Conservation (phyloP, 345 rosid genomes). For the Syzygium aromaticum region DNA sequence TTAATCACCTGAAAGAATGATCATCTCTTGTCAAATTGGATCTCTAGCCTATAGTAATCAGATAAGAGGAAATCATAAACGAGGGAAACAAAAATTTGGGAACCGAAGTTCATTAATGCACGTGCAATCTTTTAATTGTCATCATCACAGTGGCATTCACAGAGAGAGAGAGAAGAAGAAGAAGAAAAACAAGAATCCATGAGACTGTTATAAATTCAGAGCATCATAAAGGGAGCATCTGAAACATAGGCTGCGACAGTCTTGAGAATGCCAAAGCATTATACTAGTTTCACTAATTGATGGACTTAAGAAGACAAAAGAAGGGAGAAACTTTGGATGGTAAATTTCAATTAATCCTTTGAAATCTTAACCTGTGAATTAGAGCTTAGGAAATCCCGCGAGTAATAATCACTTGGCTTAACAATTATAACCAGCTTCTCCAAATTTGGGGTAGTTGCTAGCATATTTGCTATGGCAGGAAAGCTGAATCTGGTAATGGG, state of each 20-base stretch:
- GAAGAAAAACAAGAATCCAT: no score
- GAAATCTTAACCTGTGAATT: not conserved
- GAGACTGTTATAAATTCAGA: no score
- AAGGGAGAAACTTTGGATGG: not conserved
- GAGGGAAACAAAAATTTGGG: no score
- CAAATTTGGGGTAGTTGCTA: not conserved
- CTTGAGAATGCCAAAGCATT: rapidly evolving
- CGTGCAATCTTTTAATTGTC: no score
- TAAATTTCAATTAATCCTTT: not conserved
- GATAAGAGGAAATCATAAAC: no score
- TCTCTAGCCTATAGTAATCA: no score
- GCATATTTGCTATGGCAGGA: not conserved
- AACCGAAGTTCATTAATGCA: no score
- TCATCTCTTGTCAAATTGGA: no score
- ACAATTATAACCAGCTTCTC: not conserved
- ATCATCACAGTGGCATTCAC: no score
- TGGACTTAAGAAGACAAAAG: not conserved
- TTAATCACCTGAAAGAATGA: no score
- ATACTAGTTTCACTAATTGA: not conserved
- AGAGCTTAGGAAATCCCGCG: not conserved
- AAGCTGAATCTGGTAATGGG: not conserved
- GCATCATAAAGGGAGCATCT: not conserved
- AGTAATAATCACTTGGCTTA: not conserved
- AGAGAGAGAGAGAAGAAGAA: not conserved
- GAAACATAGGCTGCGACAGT: not conserved